A percentile compares a stretch with the other conserved stretches of the same genome.
phyloP scores from a whole-genome alignment of 371 early-diverging fungal genomes.

The Rhizopus delemar region DNA sequence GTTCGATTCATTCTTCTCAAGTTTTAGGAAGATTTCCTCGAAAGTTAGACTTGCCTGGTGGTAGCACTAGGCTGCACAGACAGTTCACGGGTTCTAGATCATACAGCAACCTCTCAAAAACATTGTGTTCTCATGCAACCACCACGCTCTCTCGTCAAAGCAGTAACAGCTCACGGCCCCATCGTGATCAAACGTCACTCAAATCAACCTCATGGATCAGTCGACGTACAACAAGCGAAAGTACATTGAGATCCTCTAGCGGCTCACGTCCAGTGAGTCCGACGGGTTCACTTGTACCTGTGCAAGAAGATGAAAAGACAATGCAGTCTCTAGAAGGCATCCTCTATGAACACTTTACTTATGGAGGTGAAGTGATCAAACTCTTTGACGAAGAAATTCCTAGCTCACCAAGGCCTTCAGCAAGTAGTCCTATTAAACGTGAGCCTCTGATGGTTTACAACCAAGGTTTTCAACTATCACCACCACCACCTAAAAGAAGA shows the following conservation, averaged over 20 bases:
- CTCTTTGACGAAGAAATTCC: conserved; percentile 12
- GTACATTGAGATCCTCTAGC: neutral
- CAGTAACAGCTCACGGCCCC: neutral
- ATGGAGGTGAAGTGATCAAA: conserved; percentile 30
- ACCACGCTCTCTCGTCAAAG: neutral
- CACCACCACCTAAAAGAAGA: conserved; percentile 24
- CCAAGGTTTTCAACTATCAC: conserved; percentile 20
- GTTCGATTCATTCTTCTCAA: conserved; percentile 25
- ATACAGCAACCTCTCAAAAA: too few species aligned
- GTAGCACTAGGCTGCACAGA: neutral
- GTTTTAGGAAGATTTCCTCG: conserved; percentile 33
- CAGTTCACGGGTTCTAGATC: neutral
- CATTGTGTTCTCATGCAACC: too few species aligned
- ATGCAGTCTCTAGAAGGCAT: conserved; percentile 12
- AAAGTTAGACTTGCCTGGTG: conserved; percentile 21
- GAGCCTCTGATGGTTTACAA: conserved; percentile 15
- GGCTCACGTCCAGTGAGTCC: neutral
- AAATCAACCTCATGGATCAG: neutral
- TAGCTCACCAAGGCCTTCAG: conserved; percentile 7
- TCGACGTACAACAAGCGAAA: neutral
- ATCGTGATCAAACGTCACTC: neutral
- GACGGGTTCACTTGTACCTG: neutral
- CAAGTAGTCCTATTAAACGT: neutral
- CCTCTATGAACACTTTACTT: conserved; percentile 36
- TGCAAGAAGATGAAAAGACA: conserved; percentile 1